A percentile compares a stretch with the other conserved stretches of the same genome.
Conservation (phyloP, 177 flowering plant genomes). For the Vitis hybrid region DNA sequence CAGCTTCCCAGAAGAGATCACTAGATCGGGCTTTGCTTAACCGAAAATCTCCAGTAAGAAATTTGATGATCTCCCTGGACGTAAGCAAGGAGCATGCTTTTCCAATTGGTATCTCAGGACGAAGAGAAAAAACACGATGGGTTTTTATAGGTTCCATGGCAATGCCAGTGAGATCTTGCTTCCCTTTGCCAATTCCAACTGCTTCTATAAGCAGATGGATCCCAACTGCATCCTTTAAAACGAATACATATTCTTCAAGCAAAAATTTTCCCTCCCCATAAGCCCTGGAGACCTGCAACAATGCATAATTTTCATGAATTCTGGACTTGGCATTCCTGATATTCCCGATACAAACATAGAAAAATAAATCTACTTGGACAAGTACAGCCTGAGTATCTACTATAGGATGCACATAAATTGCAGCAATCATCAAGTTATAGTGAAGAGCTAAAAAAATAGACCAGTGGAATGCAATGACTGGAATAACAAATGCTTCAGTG, state of each 20-base stretch:
- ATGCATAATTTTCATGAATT: neutral
- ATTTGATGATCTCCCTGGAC: constrained; percentile 23
- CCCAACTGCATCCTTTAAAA: constrained; percentile 56
- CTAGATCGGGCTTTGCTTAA: constrained; percentile 29
- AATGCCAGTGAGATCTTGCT: constrained; percentile 63
- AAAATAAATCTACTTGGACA: neutral
- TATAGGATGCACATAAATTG: neutral
- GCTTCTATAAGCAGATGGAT: constrained; percentile 51
- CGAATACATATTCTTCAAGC: constrained; percentile 55
- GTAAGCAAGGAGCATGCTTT: constrained; percentile 41
- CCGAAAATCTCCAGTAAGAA: constrained; percentile 24
- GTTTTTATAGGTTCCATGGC: constrained; percentile 40
- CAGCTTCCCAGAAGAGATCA: constrained; percentile 39
- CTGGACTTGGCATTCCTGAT: neutral
- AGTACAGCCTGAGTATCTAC: neutral
- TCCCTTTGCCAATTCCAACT: constrained; percentile 71
- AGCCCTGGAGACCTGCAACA: constrained; percentile 26
- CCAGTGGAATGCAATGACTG: neutral
- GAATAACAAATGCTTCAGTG: neutral
- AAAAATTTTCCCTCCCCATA: constrained; percentile 49
- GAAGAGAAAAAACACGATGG: constrained; percentile 26
- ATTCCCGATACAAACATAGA: neutral
- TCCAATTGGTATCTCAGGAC: constrained; percentile 56
- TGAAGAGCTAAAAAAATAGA: neutral
- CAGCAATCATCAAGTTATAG: neutral